A percentile compares a stretch with the other conserved stretches of the same genome.
Evolutionary conservation across 192 early-diverging fungal genomes (phyloP).

Genomic region (Coemansia umbellata): DNA sequence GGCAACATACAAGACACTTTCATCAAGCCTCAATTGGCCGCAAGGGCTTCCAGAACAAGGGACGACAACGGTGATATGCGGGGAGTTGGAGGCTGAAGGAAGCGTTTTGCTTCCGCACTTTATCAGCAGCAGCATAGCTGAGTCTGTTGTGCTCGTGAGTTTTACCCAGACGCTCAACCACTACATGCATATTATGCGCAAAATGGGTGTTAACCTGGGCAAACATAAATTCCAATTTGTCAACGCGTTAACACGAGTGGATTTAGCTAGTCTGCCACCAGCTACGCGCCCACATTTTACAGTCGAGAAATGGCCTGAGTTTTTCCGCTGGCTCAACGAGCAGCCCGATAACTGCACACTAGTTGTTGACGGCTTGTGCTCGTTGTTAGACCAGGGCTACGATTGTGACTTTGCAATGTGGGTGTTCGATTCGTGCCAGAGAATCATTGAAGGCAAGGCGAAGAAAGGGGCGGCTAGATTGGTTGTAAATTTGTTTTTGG

Average conservation of each 20-base stretch:
- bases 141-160: slow-evolving; percentile 11
- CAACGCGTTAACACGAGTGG: slow-evolving; percentile 7
- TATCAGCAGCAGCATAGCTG: background rate
- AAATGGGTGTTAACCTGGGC: slow-evolving; percentile 28
- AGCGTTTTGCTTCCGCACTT: slow-evolving; percentile 27
- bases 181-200: slow-evolving; percentile 47
- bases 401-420: background rate
- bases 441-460: slow-evolving; percentile 12
- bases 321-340: slow-evolving; percentile 11
- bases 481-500: slow-evolving; percentile 23
- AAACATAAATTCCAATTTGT: slow-evolving; percentile 21
- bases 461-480: background rate
- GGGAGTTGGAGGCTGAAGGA: slow-evolving; percentile 8
- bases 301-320: slow-evolving; percentile 16
- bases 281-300: slow-evolving; percentile 28
- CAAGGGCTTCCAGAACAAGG: slow-evolving; percentile 9
- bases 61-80: slow-evolving; percentile 21
- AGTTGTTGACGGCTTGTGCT: slow-evolving; percentile 29
- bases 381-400: slow-evolving; percentile 21
- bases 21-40: slow-evolving; percentile 35
- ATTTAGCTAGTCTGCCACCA: slow-evolving; percentile 4
- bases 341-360: slow-evolving; percentile 10
- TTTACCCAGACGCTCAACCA: slow-evolving; percentile 37
- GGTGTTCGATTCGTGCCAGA: slow-evolving; percentile 18
- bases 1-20: slow-evolving; percentile 36